Conservation (phyloP, 805 yeast genomes). For the Komagataella mondaviorum region DNA sequence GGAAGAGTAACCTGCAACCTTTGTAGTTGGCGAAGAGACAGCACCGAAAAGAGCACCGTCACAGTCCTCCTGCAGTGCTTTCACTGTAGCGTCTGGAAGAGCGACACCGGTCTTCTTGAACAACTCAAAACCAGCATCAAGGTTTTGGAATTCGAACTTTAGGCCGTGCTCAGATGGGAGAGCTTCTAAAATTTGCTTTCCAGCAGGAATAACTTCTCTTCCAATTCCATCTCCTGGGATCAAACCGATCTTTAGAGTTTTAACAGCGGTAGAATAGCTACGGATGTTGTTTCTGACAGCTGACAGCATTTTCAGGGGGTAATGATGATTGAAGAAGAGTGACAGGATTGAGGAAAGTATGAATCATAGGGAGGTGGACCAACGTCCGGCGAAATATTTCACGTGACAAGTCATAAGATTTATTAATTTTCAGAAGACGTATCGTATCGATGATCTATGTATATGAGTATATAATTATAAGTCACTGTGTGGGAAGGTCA, state of each 20-base stretch:
- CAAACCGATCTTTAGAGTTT: slow-evolving; percentile 47
- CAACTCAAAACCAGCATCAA: slow-evolving; percentile 90
- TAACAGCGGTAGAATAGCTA: slow-evolving; percentile 20
- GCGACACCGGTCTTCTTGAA: slow-evolving; percentile 95
- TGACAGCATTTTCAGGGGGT: slow-evolving; percentile 7
- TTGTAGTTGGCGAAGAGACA: slow-evolving; percentile 86
- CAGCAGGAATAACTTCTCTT: slow-evolving; percentile 95
- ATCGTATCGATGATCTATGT: background rate
- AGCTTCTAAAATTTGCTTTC: slow-evolving; percentile 73
- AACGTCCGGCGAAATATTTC: background rate
- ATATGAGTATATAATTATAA: background rate
- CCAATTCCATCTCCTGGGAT: slow-evolving; percentile 99
- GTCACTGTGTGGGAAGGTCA: background rate
- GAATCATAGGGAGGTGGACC: background rate
- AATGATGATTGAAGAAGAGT: background rate
- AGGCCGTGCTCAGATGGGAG: slow-evolving; percentile 67
- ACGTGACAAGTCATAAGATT: background rate
- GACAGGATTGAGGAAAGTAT: background rate
- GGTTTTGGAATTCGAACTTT: slow-evolving; percentile 72
- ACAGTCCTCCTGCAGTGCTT: slow-evolving; percentile 62
- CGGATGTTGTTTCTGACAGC: slow-evolving; percentile 11
- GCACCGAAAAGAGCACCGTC: slow-evolving; percentile 98
- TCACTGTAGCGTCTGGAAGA: slow-evolving; percentile 85
- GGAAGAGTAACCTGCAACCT: slow-evolving; percentile 93
- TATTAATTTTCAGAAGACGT: background rate